phyloP scores from a whole-genome alignment of 2,329 filamentous ascomycete genomes.

The Diaporthe sp. region DNA sequence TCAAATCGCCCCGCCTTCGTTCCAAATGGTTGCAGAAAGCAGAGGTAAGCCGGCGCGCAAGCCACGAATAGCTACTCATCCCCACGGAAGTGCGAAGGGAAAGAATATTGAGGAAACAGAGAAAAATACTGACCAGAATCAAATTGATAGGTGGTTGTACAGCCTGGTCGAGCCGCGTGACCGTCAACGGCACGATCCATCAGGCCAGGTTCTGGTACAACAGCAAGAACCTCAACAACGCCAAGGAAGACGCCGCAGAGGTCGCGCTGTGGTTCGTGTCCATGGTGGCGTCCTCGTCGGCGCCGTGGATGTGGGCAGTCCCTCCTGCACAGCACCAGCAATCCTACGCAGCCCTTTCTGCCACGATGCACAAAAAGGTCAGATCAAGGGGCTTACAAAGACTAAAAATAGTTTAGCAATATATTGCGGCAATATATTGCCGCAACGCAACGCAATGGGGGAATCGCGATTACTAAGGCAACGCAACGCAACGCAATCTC shows the following conservation, averaged over 20 bases:
- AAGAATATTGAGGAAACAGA: background rate
- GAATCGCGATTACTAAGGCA: no score
- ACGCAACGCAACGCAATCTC: no score
- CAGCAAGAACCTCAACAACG: slow-evolving; percentile 87
- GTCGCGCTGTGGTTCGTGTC: slow-evolving; percentile 72
- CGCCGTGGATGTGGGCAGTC: no score
- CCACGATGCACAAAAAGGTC: no score
- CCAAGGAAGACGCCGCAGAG: slow-evolving; percentile 91
- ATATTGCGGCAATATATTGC: no score
- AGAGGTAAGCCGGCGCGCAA: slow-evolving; percentile 42
- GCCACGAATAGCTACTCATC: no score
- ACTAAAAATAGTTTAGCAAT: no score
- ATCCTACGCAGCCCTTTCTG: no score
- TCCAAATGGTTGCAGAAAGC: slow-evolving; percentile 47
- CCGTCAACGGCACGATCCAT: slow-evolving; percentile 72
- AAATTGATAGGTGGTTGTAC: slow-evolving; percentile 81
- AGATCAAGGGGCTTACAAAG: no score
- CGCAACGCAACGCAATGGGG: no score
- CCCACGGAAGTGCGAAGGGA: background rate
- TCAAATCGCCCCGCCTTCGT: slow-evolving; percentile 43
- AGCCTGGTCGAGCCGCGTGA: slow-evolving; percentile 87
- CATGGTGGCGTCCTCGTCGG: slow-evolving; percentile 49
- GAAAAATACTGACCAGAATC: slow-evolving; percentile 4
- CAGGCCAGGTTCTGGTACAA: slow-evolving; percentile 92
- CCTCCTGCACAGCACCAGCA: no score